Evolutionary conservation across 2,329 filamentous ascomycete genomes (phyloP).

Genomic region (Aspergillus terreus): DNA sequence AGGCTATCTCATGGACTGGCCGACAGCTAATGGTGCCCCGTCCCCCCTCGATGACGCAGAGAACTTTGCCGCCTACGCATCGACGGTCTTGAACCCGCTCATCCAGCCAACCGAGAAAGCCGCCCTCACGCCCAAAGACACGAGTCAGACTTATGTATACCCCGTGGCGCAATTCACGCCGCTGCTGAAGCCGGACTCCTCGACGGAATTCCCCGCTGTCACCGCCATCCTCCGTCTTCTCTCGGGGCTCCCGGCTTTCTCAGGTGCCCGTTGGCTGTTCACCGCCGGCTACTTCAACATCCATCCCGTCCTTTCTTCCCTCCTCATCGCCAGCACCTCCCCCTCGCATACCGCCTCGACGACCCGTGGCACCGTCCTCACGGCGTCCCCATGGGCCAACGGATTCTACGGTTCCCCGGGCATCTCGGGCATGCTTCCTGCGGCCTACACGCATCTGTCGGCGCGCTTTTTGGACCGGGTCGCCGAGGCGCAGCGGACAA

Average conservation of each 20-base stretch:
- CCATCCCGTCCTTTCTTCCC: constrained; percentile 72
- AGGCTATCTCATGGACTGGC: constrained; percentile 66
- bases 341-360: constrained; percentile 25
- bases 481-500: constrained; percentile 48
- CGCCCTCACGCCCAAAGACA: constrained; percentile 24
- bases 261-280: constrained; percentile 82
- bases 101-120: constrained; percentile 52
- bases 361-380: constrained; percentile 74
- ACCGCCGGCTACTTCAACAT: constrained; percentile 99
- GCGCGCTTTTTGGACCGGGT: constrained; percentile 72
- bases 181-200: constrained; percentile 71
- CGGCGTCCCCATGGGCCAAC: constrained; percentile 88
- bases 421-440: constrained; percentile 83
- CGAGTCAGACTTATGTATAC: constrained; percentile 71
- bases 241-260: constrained; percentile 56
- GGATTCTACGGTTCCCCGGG: constrained; percentile 89
- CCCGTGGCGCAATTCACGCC: constrained; percentile 85
- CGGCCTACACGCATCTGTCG: constrained; percentile 86
- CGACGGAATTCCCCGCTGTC: constrained; percentile 83
- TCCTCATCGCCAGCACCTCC: constrained; percentile 70
- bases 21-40: constrained; percentile 66
- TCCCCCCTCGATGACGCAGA: constrained; percentile 68
- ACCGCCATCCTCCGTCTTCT: constrained; percentile 69
- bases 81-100: constrained; percentile 62
- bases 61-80: constrained; percentile 67